Evolutionary conservation across 106 monocot species (phyloP).

Genomic region (Apostasia shenzhenica): DNA sequence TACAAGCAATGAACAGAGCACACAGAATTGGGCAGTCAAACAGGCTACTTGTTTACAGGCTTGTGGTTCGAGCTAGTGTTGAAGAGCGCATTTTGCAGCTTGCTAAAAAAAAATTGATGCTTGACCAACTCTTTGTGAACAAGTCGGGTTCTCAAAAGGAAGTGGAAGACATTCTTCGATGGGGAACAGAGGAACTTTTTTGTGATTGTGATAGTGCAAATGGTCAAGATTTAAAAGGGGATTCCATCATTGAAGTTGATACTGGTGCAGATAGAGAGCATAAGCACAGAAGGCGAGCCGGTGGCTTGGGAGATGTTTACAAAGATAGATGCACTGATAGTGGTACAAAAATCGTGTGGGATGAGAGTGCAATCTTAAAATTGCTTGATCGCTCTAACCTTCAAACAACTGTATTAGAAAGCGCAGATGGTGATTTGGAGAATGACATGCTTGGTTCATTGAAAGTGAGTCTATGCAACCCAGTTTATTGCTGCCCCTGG

Average conservation of each 20-base stretch:
- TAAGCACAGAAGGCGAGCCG: slow-evolving; percentile 56
- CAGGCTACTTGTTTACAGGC: slow-evolving; percentile 84
- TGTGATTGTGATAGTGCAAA: slow-evolving; percentile 30
- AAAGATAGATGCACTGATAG: slow-evolving; percentile 76
- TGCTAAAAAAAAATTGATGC: slow-evolving; percentile 97
- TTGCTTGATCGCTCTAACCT: slow-evolving; percentile 85
- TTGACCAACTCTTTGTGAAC: slow-evolving; percentile 98
- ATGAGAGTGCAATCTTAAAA: slow-evolving; percentile 82
- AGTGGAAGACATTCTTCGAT: slow-evolving; percentile 94
- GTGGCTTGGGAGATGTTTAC: slow-evolving; percentile 91
- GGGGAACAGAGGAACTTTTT: slow-evolving; percentile 99
- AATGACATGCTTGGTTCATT: slow-evolving; percentile 95
- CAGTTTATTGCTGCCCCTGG: too few relatives aligned
- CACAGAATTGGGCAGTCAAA: slow-evolving; percentile 98
- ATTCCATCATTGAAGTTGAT: slow-evolving; percentile 35
- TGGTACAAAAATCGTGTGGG: slow-evolving; percentile 69
- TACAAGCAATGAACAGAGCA: slow-evolving; percentile 99
- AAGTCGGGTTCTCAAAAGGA: slow-evolving; percentile 95
- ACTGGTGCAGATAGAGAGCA: slow-evolving; percentile 36
- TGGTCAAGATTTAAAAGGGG: slow-evolving; percentile 46
- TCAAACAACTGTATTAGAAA: slow-evolving; percentile 49
- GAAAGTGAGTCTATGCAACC: slow-evolving; percentile 35
- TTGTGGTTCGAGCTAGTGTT: slow-evolving; percentile 97
- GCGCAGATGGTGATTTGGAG: slow-evolving; percentile 67
- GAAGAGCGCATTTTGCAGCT: slow-evolving; percentile 97